These are phyloP conservation scores for Colletotrichum neosansevieriae DNA, from an alignment of 2,329 filamentous ascomycete species.

Conservation along the genomic window DNA sequence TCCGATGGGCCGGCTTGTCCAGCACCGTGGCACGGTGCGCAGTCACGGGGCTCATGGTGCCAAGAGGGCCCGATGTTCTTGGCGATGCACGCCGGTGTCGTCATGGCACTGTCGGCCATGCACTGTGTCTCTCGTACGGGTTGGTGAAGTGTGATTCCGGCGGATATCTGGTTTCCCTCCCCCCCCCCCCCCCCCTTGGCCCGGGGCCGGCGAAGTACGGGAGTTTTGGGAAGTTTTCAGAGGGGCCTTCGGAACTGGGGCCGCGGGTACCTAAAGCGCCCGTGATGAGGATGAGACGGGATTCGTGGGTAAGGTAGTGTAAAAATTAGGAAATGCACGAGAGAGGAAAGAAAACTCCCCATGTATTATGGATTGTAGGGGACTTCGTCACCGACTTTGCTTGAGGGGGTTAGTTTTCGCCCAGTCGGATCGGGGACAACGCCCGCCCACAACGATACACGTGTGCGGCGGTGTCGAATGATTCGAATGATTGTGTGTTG, in stretches of 20 bases:
- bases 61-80: constrained; percentile 30
- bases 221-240: neutral
- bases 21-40: constrained; percentile 18
- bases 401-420: too few species aligned
- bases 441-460: neutral
- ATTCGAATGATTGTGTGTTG: neutral
- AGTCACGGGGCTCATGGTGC: constrained; percentile 19
- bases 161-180: neutral
- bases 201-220: constrained; percentile 2
- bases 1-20: constrained; percentile 28
- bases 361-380: neutral
- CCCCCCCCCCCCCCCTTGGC: too few species aligned
- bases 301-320: neutral
- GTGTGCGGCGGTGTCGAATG: constrained; percentile 6
- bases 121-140: constrained; percentile 21
- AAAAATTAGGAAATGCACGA: neutral
- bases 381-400: constrained; percentile 26
- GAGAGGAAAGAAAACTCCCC: neutral
- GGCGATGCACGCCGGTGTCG: constrained; percentile 30
- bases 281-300: neutral
- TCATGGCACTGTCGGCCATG: constrained; percentile 21
- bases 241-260: neutral
- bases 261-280: constrained; percentile 24
- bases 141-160: neutral
- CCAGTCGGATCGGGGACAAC: neutral